Conservation (phyloP, 768 basidiomycete genomes). For the Trametes meyenii region DNA sequence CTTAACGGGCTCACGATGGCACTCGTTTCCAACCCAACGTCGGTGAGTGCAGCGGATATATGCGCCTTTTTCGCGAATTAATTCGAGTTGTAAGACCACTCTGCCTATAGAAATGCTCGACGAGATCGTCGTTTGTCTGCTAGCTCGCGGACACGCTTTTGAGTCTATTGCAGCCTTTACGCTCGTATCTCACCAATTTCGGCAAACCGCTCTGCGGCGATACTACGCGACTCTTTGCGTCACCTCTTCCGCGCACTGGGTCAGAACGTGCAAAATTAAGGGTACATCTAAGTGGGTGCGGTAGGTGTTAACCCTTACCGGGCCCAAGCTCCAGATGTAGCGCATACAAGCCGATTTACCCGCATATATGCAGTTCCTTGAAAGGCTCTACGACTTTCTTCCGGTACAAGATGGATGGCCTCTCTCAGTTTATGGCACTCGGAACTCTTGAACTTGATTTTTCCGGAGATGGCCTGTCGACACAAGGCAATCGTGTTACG, state of each 20-base stretch:
- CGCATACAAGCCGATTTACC: constrained; percentile 13
- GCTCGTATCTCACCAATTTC: constrained; percentile 32
- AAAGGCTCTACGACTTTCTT: constrained; percentile 20
- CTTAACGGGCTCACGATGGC: no score
- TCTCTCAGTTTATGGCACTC: constrained; percentile 7
- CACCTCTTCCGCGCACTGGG: constrained; percentile 22
- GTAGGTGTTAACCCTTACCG: constrained; percentile 21
- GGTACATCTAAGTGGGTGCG: constrained; percentile 32
- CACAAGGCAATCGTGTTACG: constrained; percentile 25
- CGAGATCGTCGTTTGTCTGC: constrained; percentile 25
- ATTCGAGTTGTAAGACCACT: no score
- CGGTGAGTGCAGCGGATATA: background rate
- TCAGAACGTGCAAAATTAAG: constrained; percentile 21
- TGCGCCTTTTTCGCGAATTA: background rate
- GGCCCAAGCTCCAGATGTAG: background rate
- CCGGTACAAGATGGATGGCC: constrained; percentile 7
- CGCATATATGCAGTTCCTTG: constrained; percentile 28
- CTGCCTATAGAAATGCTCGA: constrained; percentile 34
- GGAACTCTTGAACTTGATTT: constrained; percentile 26
- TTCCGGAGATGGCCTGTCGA: constrained; percentile 27
- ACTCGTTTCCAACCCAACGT: background rate
- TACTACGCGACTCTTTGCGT: constrained; percentile 29
- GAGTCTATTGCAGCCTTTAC: constrained; percentile 31
- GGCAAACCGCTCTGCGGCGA: constrained; percentile 33
- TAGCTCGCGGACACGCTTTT: constrained; percentile 26